Evolutionary conservation across 352 stramenopile species (phyloP), one percentile per base, ranked within the genome.

Genomic region (Pythium sp.): DNA sequence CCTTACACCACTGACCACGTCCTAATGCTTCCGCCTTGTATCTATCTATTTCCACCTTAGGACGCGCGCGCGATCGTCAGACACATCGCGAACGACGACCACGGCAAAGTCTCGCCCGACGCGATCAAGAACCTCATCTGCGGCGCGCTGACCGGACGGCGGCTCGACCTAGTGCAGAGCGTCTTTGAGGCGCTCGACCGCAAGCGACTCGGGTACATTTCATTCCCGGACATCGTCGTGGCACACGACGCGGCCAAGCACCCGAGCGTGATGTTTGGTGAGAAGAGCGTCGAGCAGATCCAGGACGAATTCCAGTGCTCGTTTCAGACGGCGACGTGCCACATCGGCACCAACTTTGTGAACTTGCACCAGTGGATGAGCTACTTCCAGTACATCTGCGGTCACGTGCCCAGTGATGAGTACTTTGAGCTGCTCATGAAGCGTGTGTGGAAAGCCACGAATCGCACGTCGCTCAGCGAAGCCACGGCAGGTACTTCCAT

Each of bases 351-450:
- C 20, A 65, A 77, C 5, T 90, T 91, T 14, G 80, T 93, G 51
- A 93, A 88, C 61, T 75, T 86, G 56, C 77, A 77, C 49, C 85
- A 93, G 62, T 93, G 85, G 85, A 77, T 90, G 65, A 82, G 72
- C 32, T 93, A 87, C 65, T 92, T 91, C 65, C 85, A 92, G 70
- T 93, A 81, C 69, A 70, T 89, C 18, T 82, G 80, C 34, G 83
- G 77, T n/a, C 74, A 89, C 67, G 73, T 81, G 15, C 83, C 81
- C 7, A 93, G 80, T 46, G 80, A 92, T 26, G 85, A 93, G 65
- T 91, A 87, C 75, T 93, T 91, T 68, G 85, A 93, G 41, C 59
- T 93, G 12, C 63, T 93, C 28, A 74, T 93, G 63, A 88, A 84
- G 54, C 82, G 85, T 34, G 85, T 90, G 22, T 93, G 85, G 85